A percentile compares a stretch with the other conserved stretches of the same genome.
These are phyloP conservation scores for Decorospora gaudefroyi DNA, from an alignment of 2,329 filamentous ascomycete species.

Conservation along the genomic window DNA sequence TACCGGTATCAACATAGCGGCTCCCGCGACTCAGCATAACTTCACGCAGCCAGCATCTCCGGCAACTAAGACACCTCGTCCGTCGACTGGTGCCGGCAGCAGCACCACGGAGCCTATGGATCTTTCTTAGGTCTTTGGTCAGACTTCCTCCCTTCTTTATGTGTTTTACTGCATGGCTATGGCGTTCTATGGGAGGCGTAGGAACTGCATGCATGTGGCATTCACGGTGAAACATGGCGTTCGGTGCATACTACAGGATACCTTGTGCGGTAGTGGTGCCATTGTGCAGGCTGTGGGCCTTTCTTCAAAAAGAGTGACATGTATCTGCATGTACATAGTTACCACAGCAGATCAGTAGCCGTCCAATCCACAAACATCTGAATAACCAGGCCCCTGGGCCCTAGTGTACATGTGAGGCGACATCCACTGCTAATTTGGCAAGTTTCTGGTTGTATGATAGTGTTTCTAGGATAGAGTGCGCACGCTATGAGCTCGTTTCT, in stretches of 20 bases:
- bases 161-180: conserved; percentile 11
- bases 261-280: neutral
- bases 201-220: neutral
- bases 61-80: conserved; percentile 7
- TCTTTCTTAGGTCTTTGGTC: conserved; percentile 4
- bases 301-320: too few relatives aligned
- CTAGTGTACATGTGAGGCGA: neutral
- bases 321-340: conserved; percentile 5
- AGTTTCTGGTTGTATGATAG: neutral
- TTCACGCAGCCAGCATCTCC: conserved; percentile 13
- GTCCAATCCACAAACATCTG: neutral
- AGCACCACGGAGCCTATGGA: conserved; percentile 12
- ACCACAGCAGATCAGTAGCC: neutral
- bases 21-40: conserved; percentile 18
- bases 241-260: neutral
- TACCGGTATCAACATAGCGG: conserved; percentile 28
- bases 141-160: neutral
- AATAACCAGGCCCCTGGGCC: neutral
- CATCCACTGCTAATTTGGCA: neutral
- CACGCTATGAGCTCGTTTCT: too few relatives aligned
- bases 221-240: conserved; percentile 2
- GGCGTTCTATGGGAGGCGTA: conserved; percentile 6
- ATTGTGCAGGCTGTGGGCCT: neutral
- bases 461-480: too few relatives aligned
- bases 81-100: conserved; percentile 11